Evolutionary conservation across 139 green algal genomes (phyloP), one percentile per base, ranked within the genome.

Genomic region (Nannochloris sp.): DNA sequence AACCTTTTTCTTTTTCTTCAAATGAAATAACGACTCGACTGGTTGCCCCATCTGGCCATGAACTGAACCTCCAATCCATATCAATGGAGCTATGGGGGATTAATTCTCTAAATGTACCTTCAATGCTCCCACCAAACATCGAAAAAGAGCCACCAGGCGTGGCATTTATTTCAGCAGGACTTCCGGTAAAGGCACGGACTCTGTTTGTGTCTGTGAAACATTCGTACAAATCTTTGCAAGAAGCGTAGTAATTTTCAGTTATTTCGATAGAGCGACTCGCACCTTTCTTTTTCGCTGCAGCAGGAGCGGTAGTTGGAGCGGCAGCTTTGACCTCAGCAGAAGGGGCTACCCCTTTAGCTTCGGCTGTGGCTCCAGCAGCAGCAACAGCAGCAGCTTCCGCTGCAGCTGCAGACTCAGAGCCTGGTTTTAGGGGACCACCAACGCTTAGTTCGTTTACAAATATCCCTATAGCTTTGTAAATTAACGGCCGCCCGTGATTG

Each of bases 61-160:
- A 91, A 65, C 70, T 92, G 71, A 95, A 95, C 5, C 85, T 72
- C 90, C 90, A 97, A 39, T 86, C 64, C 79, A 95, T 77, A 0
- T 72, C 70, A 10, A 97, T 57, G 19, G 62, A 65, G 38, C 72
- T 55, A 23, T 65, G 54, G 1, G 81, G 56, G 60, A 75, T 19
- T 48, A 96, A 62, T 76, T 91, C 70, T 3, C 60, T 61, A 62
- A 85, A 91, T 44, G 56, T 71, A 14, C 83, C 89, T 45, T 78
- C 33, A 54, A 91, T 73, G 25, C 56, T 76, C 27, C 83, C 83
- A 13, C 76, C 80, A 73, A 86, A 92, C 78, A 89, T 85, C 32
- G 37, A 73, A 47, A 93, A 85, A 6, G 24, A 23, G 8, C 87
- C 85, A 4, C 85, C 86, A 30, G 70, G 54, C 6, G 48, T 47